These are phyloP conservation scores for Hericium rajendrae DNA, from an alignment of 768 basidiomycete species.

Conservation along the genomic window DNA sequence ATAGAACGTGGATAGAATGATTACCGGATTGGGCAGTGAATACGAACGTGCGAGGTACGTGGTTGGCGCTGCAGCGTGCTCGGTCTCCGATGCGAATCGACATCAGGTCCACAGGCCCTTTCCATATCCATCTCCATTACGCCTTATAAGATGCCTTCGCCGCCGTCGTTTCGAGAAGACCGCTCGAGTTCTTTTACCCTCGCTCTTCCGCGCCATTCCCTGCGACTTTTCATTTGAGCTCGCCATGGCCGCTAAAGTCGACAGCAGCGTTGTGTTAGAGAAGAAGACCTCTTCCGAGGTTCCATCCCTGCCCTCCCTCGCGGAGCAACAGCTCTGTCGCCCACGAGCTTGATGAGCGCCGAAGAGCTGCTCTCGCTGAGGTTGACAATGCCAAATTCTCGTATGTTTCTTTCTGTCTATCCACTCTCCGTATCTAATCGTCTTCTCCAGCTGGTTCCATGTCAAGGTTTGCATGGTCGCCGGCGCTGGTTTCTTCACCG, in stretches of 20 bases:
- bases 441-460: constrained; percentile 34
- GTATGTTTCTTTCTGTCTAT: constrained; percentile 29
- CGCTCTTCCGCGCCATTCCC: background rate
- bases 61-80: background rate
- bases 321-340: background rate
- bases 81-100: background rate
- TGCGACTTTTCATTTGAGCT: background rate
- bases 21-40: background rate
- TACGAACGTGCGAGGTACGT: constrained; percentile 11
- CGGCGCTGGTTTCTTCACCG: constrained; percentile 89
- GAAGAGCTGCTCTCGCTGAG: constrained; percentile 74
- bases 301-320: background rate
- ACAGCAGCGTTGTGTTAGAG: background rate
- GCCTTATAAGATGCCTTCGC: constrained; percentile 3
- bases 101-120: background rate
- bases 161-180: background rate
- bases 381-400: constrained; percentile 83
- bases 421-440: background rate
- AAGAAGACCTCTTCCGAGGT: constrained; percentile 3
- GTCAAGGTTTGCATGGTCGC: constrained; percentile 37
- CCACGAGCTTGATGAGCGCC: constrained; percentile 49
- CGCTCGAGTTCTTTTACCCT: background rate
- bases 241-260: constrained; percentile 3
- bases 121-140: background rate
- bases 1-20: background rate